phyloP scores from a whole-genome alignment of 805 yeast genomes.

The Komagataella kurtzmanii region DNA sequence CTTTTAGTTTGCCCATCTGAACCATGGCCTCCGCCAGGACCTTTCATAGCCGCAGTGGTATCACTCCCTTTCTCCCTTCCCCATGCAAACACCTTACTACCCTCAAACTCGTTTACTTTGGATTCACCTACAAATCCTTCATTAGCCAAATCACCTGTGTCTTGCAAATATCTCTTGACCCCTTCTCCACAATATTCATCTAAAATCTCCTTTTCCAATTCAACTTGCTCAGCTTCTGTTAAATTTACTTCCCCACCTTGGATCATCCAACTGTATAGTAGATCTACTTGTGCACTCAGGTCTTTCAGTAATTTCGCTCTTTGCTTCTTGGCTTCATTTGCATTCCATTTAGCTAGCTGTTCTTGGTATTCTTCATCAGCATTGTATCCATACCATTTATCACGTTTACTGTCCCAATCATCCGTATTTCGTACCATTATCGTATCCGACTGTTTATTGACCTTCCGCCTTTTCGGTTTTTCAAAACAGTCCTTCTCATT shows the following conservation, averaged over 20 bases:
- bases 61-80: constrained; percentile 16
- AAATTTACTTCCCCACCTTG: constrained; percentile 8
- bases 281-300: constrained; percentile 4
- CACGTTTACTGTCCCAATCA: constrained; percentile 61
- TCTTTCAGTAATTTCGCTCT: constrained; percentile 6
- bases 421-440: constrained; percentile 14
- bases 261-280: background rate
- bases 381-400: constrained; percentile 74
- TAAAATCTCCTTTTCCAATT: background rate
- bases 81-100: constrained; percentile 25
- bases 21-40: background rate
- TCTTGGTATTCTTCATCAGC: constrained; percentile 41
- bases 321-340: constrained; percentile 15
- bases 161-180: background rate
- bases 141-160: background rate
- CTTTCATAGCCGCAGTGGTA: background rate
- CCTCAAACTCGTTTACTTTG: constrained; percentile 26
- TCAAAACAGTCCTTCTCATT: constrained; percentile 42
- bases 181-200: background rate
- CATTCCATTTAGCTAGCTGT: constrained; percentile 32
- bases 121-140: constrained; percentile 5
- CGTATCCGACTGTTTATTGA: constrained; percentile 9
- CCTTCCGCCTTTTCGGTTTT: constrained; percentile 29
- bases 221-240: background rate
- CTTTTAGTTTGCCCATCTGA: background rate